These are phyloP conservation scores for Dioszegia aurantiaca DNA, from an alignment of 768 basidiomycete genomes.

Conservation along the genomic window DNA sequence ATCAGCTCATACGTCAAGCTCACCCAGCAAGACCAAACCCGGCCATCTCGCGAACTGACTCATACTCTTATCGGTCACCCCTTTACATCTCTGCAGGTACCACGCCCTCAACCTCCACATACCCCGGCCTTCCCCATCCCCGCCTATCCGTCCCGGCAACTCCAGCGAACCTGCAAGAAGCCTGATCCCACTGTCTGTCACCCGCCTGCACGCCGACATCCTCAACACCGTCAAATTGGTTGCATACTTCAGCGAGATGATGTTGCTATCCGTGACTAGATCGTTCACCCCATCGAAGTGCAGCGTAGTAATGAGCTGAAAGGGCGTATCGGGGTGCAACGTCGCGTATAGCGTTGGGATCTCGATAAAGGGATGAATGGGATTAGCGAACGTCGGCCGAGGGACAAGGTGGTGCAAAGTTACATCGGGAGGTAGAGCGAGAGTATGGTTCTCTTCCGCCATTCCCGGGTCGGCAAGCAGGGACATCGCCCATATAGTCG, in stretches of 20 bases:
- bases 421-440: conserved; percentile 21
- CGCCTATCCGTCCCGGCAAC: conserved; percentile 21
- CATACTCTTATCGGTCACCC: conserved; percentile 33
- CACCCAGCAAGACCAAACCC: conserved; percentile 40
- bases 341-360: conserved; percentile 29
- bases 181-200: conserved; percentile 32
- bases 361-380: conserved; percentile 30
- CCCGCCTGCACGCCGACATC: conserved; percentile 26
- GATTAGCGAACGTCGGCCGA: conserved; percentile 11
- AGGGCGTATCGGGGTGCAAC: conserved; percentile 1
- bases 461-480: conserved; percentile 20
- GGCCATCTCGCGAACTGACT: conserved; percentile 34
- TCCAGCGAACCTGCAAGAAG: conserved; percentile 32
- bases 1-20: conserved; percentile 11
- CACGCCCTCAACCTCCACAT: conserved; percentile 35
- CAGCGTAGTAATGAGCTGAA: conserved; percentile 33
- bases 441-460: conserved; percentile 12
- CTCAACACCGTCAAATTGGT: conserved; percentile 35
- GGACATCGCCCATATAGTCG: conserved; percentile 33
- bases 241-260: conserved; percentile 30
- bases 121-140: conserved; percentile 22
- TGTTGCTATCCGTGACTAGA: conserved; percentile 28
- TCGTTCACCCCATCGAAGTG: conserved; percentile 25
- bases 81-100: conserved; percentile 30
- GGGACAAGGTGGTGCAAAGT: conserved; percentile 21